These are phyloP conservation scores for Rhododendron griersonianum DNA, from an alignment of 148 eudicot species.

Conservation along the genomic window DNA sequence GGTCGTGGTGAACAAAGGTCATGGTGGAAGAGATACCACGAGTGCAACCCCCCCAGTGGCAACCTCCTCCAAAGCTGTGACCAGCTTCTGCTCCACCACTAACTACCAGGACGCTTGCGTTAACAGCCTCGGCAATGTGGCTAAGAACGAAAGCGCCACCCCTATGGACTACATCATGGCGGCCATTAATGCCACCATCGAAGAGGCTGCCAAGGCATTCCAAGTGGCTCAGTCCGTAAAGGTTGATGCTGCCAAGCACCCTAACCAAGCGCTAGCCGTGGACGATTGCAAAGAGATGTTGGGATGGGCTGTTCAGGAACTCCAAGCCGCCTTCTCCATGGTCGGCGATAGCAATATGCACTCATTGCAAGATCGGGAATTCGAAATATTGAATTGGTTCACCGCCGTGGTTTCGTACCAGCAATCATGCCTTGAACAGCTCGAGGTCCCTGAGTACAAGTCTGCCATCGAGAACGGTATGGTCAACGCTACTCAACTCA, in stretches of 20 bases:
- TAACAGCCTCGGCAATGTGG: conserved; percentile 29
- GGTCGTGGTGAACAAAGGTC: conserved; percentile 26
- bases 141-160: conserved; percentile 43
- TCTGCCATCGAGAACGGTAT: conserved; percentile 25
- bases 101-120: conserved; percentile 39
- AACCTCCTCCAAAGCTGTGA: conserved; percentile 32
- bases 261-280: conserved; percentile 22
- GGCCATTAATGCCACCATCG: conserved; percentile 30
- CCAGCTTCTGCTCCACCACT: conserved; percentile 42
- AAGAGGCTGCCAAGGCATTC: conserved; percentile 28
- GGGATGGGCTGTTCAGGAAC: conserved; percentile 30
- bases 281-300: conserved; percentile 36
- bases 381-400: conserved; percentile 47
- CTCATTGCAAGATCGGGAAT: conserved; percentile 15
- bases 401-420: conserved; percentile 46
- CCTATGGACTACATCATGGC: conserved; percentile 45
- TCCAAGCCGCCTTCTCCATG: conserved; percentile 28
- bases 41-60: conserved; percentile 6
- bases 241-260: conserved; percentile 19
- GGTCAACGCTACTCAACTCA: conserved; percentile 36
- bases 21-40: not conserved
- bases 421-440: conserved; percentile 37
- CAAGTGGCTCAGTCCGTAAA: conserved; percentile 26
- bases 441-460: conserved; percentile 35
- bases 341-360: conserved; percentile 28